phyloP scores from a whole-genome alignment of 2,329 filamentous ascomycete species.

The Chaetomiaceae sp. region DNA sequence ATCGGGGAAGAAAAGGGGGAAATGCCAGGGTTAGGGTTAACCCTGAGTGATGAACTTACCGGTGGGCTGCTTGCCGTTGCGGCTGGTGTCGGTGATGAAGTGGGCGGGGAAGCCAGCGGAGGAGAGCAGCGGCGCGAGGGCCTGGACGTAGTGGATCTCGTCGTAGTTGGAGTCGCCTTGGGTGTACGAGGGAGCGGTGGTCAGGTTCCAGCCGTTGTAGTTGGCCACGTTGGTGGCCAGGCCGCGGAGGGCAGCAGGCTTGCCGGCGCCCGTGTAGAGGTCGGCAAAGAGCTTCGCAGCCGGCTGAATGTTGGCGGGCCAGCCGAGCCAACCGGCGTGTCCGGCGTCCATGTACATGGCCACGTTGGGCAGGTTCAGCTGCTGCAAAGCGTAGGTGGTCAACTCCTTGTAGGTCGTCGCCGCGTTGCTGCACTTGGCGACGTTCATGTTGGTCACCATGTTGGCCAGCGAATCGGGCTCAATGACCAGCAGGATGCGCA shows the following conservation, averaged over 20 bases:
- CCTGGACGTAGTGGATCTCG: conserved; percentile 51
- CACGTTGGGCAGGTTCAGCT: conserved; percentile 50
- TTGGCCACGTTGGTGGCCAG: conserved; percentile 54
- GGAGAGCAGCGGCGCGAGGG: conserved; percentile 58
- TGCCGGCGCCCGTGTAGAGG: conserved; percentile 45
- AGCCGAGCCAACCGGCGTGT: conserved; percentile 54
- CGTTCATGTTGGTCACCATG: conserved; percentile 49
- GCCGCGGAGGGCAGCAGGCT: conserved; percentile 45
- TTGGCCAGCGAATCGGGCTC: conserved; percentile 55
- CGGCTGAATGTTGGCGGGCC: conserved; percentile 46
- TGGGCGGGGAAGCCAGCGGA: conserved; percentile 39
- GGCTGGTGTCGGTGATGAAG: conserved; percentile 47
- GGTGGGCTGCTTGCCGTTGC: conserved; percentile 53
- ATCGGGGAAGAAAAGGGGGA: too few species aligned
- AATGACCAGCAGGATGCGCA: conserved; percentile 40
- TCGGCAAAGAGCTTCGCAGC: conserved; percentile 42
- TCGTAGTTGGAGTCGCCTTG: conserved; percentile 45
- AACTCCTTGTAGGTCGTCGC: conserved; percentile 43
- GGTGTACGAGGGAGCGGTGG: conserved; percentile 41
- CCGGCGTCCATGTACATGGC: conserved; percentile 54
- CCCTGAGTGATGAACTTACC: too few species aligned
- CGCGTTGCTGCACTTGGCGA: conserved; percentile 44
- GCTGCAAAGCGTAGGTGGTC: conserved; percentile 44
- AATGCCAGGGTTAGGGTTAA: too few species aligned
- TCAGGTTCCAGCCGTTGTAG: conserved; percentile 46